Percentiles rank a stretch among this genome's conserved stretches.
Evolutionary conservation across 2,329 filamentous ascomycete species (phyloP).

Genomic region (Colletotrichum gloeosporioides): DNA sequence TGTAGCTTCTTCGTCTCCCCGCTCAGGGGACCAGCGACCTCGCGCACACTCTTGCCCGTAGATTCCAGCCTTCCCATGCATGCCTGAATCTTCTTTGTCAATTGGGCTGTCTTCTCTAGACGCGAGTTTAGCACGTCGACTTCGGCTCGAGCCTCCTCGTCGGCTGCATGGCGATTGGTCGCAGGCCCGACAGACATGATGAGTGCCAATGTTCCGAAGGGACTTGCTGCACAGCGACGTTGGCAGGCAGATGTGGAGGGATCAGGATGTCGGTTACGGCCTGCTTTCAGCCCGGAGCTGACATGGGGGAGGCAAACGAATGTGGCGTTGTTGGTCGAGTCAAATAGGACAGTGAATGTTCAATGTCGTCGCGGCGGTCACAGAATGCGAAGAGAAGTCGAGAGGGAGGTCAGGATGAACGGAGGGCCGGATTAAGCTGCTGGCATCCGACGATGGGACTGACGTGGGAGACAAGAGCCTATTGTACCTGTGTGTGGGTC

Average conservation of each 20-base stretch:
- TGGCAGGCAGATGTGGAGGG: background rate
- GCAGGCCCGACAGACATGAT: conserved; percentile 58
- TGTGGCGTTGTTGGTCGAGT: background rate
- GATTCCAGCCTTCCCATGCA: conserved; percentile 84
- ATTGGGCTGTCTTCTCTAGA: conserved; percentile 88
- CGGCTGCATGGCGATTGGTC: conserved; percentile 55
- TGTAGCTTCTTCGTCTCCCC: conserved; percentile 91
- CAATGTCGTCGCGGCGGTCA: background rate
- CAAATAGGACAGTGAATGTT: background rate
- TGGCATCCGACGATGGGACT: background rate
- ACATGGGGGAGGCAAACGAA: background rate
- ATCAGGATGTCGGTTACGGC: background rate
- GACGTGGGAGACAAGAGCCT: background rate
- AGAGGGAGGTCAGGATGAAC: background rate
- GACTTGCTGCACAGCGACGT: background rate
- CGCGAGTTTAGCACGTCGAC: conserved; percentile 74
- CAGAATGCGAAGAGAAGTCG: background rate
- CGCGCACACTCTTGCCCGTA: conserved; percentile 88
- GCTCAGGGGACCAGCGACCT: conserved; percentile 91
- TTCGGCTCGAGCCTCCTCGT: conserved; percentile 73
- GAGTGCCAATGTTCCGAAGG: background rate
- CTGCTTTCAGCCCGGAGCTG: background rate
- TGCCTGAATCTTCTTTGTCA: conserved; percentile 95
- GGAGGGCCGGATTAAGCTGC: background rate
- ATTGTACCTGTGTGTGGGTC: background rate